Conservation (phyloP, 345 rosid species). For the Eucalyptus microcorys region DNA sequence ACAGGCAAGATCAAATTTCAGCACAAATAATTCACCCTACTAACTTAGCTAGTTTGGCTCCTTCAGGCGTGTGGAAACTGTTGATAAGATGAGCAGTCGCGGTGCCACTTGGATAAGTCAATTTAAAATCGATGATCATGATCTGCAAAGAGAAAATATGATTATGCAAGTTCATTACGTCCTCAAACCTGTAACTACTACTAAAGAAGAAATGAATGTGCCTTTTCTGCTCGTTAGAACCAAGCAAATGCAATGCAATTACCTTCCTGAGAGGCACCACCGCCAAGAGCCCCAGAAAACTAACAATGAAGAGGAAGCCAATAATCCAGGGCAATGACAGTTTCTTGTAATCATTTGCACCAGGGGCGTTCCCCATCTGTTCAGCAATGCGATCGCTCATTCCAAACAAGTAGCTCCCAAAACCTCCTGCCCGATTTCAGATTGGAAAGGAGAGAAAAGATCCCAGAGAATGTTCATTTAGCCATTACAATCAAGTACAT, state of each 20-base stretch:
- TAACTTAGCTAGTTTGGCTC: slow-evolving; percentile 72
- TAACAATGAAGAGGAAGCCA: slow-evolving; percentile 72
- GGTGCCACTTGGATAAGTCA: slow-evolving; percentile 78
- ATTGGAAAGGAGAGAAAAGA: not conserved
- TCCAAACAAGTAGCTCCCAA: not conserved
- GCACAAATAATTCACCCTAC: not conserved
- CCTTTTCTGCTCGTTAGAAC: not conserved
- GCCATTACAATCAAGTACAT: not conserved
- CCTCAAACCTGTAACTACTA: not conserved
- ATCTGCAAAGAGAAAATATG: slow-evolving; percentile 19
- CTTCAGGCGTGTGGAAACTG: slow-evolving; percentile 75
- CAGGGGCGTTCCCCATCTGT: not conserved
- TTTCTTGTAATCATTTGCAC: not conserved
- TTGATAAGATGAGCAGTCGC: slow-evolving; percentile 80
- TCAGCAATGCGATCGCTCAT: not conserved
- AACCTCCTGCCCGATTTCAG: not conserved
- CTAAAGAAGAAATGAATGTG: not conserved
- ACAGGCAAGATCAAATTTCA: not conserved
- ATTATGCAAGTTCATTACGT: not conserved
- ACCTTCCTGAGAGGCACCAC: slow-evolving; percentile 83
- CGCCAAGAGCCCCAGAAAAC: slow-evolving; percentile 82
- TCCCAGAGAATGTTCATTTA: not conserved
- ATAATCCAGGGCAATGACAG: slow-evolving; percentile 64
- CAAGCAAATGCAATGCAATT: too few relatives aligned
- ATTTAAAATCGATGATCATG: slow-evolving; percentile 66